Conservation (phyloP, 345 rosid genomes). For the Microcos paniculata region DNA sequence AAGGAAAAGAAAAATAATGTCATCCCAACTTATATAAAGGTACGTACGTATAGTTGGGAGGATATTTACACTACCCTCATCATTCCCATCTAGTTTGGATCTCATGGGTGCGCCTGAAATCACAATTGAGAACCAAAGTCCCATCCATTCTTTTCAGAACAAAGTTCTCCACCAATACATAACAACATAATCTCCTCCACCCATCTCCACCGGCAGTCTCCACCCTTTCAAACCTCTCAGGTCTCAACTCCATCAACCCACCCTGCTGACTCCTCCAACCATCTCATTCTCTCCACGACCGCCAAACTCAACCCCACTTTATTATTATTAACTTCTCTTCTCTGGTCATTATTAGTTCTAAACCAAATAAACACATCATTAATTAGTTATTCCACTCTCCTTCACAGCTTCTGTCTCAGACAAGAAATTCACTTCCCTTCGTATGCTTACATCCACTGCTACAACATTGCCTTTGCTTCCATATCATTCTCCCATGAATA, state of each 20-base stretch:
- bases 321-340: constrained; percentile 15
- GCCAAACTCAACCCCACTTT: constrained; percentile 48
- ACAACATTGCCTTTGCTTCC: constrained; percentile 53
- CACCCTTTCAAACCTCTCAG: constrained; percentile 48
- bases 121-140: constrained; percentile 33
- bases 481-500: constrained; percentile 24
- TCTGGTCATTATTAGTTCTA: constrained; percentile 22
- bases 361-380: constrained; percentile 55
- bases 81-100: constrained; percentile 34
- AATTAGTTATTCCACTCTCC: constrained; percentile 22
- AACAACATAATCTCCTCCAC: constrained; percentile 38
- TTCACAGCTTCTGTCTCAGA: constrained; percentile 42
- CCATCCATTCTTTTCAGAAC: constrained; percentile 52
- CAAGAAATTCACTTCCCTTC: constrained; percentile 40
- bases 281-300: constrained; percentile 61
- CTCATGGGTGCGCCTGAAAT: constrained; percentile 37
- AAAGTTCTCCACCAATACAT: constrained; percentile 54
- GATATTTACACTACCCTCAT: not conserved
- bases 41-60: too few relatives aligned
- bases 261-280: constrained; percentile 61
- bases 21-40: too few relatives aligned
- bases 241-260: constrained; percentile 52
- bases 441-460: constrained; percentile 39
- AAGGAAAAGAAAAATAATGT: too few relatives aligned
- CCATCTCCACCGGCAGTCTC: constrained; percentile 27